Evolutionary conservation across 2,329 filamentous ascomycete genomes (phyloP).

Genomic region (Colletotrichum sp.): DNA sequence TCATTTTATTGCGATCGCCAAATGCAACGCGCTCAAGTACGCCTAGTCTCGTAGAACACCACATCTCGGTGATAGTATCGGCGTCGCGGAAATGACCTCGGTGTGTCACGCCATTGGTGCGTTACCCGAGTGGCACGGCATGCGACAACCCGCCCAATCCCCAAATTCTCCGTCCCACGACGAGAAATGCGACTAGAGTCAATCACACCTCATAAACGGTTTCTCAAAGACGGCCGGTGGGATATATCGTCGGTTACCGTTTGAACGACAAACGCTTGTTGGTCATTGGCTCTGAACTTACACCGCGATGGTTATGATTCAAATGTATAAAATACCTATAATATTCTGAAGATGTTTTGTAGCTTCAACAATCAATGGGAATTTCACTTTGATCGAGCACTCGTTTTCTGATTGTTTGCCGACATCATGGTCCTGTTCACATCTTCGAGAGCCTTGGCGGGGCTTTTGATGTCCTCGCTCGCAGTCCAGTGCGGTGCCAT

Average conservation of each 20-base stretch:
- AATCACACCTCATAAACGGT: neutral
- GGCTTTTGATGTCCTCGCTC: neutral
- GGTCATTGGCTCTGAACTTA: neutral
- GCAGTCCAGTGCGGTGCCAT: neutral
- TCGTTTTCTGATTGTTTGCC: neutral
- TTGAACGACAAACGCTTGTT: neutral
- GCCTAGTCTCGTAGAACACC: neutral
- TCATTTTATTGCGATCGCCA: neutral
- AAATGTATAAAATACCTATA: neutral
- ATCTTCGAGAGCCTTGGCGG: neutral
- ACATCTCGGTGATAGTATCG: neutral
- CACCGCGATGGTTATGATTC: neutral
- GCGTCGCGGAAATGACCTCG: neutral
- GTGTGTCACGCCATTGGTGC: neutral
- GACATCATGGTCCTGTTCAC: neutral
- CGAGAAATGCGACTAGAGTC: neutral
- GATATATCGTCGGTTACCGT: neutral
- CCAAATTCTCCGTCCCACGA: neutral
- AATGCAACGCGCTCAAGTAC: neutral
- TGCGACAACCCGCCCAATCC: neutral
- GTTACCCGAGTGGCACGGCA: neutral
- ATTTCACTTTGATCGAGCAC: neutral
- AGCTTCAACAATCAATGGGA: neutral
- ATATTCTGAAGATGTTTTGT: neutral
- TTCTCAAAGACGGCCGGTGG: neutral